A percentile compares a stretch with the other conserved stretches of the same genome.
Conservation (phyloP, 352 stramenopile genomes). For the Globisporangium solare region DNA sequence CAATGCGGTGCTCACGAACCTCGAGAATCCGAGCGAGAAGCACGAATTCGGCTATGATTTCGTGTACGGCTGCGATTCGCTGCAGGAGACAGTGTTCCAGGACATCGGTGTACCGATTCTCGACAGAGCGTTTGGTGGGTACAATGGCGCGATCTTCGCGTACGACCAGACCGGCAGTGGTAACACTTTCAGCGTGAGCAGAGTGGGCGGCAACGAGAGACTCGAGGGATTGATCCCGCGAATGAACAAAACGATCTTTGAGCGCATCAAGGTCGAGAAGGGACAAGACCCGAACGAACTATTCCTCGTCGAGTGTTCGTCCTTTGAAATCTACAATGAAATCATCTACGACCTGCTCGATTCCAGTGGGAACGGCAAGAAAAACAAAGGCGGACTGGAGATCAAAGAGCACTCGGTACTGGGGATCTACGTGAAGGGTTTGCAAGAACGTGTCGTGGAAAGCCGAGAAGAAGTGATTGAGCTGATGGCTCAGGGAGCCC, state of each 20-base stretch:
- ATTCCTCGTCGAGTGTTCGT: constrained; percentile 91
- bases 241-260: constrained; percentile 90
- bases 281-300: constrained; percentile 63
- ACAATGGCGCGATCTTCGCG: constrained; percentile 90
- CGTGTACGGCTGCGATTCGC: constrained; percentile 78
- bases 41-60: constrained; percentile 89
- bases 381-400: constrained; percentile 85
- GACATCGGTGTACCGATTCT: constrained; percentile 79
- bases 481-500: constrained; percentile 65
- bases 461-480: constrained; percentile 82
- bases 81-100: constrained; percentile 68
- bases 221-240: constrained; percentile 89
- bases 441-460: constrained; percentile 87
- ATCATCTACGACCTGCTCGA: constrained; percentile 94
- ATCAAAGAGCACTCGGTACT: constrained; percentile 93
- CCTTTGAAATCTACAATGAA: constrained; percentile 97
- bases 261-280: constrained; percentile 65
- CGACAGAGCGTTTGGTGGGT: constrained; percentile 77
- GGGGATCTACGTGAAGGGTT: constrained; percentile 93
- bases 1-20: constrained; percentile 77
- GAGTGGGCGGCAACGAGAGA: constrained; percentile 48
- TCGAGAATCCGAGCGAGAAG: constrained; percentile 73
- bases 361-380: constrained; percentile 81
- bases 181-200: constrained; percentile 89
- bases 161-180: constrained; percentile 86